Base-by-base conservation (phyloP, 169 alveolate species). In the Cryptosporidium ubiquitum region DNA sequence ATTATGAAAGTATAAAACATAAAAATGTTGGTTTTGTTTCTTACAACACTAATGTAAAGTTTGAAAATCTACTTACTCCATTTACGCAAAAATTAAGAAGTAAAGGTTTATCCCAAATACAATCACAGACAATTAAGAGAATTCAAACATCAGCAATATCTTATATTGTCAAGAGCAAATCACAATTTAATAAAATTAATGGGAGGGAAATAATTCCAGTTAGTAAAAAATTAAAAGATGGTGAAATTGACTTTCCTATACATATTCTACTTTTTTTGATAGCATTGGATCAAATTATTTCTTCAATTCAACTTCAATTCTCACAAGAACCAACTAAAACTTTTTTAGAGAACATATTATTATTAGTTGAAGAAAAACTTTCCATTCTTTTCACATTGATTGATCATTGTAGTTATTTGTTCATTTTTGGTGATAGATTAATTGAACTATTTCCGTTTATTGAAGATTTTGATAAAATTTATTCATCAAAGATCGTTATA, bases 101-200 rank as follows among this genome's bases (percentile, higher is more conserved):
- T 20, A 40, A 61, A 42, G 66, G 75, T 23, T 26, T 79, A 39
- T 79, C 75, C 16, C 73, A 58, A 31, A 4, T 79, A 16, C 14
- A 47, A 47, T 79, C 89, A 58, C 89, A 79, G 40, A 79, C 89
- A 26, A 79, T 79, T 20, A 79, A 79, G 61, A 79, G 68, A 64
- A 79, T 79, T 12, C 89, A 79, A 61, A 64, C 47, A 5, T 79
- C 73, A 29, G 47, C 89, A 60, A 60, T 64, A 35, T 16, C 42
- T n/a, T 64, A 35, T 37, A 64, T 64, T 64, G 23, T 14, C 14
- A 64, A 29, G 66, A 61, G 49, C 18, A 74, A 42, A 20, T 79
- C 23, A 18, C 60, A 26, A 39, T 60, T 16, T 33, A 79, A 60
- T 26, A 79, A 33, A 10, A 51, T 40, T 37, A 64, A 40, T 2